Conservation (phyloP, 2,329 filamentous ascomycete species). For the Talaromyces amestolkiae region DNA sequence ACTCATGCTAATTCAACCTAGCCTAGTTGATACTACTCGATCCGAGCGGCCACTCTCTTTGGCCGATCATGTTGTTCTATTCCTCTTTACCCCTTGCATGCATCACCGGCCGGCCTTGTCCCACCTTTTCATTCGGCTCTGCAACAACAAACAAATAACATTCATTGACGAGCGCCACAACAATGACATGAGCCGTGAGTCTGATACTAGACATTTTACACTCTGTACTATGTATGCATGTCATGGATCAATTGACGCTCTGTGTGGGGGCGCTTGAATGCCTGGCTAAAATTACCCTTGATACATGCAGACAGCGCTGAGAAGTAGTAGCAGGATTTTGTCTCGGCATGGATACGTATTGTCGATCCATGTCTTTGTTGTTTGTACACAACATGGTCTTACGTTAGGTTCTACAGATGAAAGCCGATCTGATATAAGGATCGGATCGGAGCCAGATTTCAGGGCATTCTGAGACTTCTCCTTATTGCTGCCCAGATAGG, state of each 20-base stretch:
- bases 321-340: background rate
- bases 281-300: constrained; percentile 4
- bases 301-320: background rate
- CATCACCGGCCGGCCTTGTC: constrained; percentile 7
- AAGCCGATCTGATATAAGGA: background rate
- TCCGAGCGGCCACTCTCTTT: background rate
- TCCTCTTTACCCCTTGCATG: constrained; percentile 11
- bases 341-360: constrained; percentile 1
- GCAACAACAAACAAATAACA: background rate
- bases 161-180: background rate
- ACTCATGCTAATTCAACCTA: background rate
- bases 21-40: background rate
- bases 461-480: too few species aligned
- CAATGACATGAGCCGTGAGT: background rate
- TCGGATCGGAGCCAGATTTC: background rate
- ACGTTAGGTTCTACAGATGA: background rate
- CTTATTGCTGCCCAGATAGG: background rate
- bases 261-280: background rate
- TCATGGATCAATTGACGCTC: background rate
- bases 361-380: constrained; percentile 14
- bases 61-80: constrained; percentile 9
- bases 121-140: constrained; percentile 3
- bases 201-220: background rate
- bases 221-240: constrained; percentile 5
- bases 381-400: background rate